phyloP scores from a whole-genome alignment of 1,284 basidiomycete genomes.

The Trichosporon ovoides region DNA sequence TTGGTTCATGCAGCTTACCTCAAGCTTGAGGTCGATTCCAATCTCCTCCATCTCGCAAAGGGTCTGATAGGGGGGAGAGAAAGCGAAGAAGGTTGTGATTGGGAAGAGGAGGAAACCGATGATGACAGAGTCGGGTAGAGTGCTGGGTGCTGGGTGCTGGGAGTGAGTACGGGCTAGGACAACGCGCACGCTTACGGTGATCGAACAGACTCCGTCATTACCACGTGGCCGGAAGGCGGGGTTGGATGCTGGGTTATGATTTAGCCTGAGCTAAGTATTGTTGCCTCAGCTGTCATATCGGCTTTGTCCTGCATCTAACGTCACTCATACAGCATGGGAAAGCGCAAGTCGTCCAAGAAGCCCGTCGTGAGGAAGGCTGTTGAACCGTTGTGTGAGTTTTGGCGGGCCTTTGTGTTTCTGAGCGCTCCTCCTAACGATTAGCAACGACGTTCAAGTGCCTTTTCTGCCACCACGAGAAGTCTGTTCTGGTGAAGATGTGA shows the following conservation, averaged over 20 bases:
- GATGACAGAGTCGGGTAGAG: not conserved
- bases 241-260: not conserved
- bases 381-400: conserved; percentile 34
- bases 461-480: conserved; percentile 47
- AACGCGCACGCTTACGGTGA: conserved; percentile 27
- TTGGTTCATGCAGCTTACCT: conserved; percentile 55
- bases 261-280: not conserved
- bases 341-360: conserved; percentile 47
- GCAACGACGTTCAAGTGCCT: conserved; percentile 48
- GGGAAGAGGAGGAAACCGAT: conserved; percentile 7
- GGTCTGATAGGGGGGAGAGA: not conserved
- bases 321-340: conserved; percentile 36
- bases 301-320: not conserved
- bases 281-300: too few species aligned
- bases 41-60: conserved; percentile 50
- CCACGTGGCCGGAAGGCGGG: not conserved
- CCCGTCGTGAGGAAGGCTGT: conserved; percentile 34
- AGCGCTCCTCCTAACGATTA: conserved; percentile 15
- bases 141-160: not conserved
- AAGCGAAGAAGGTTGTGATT: conserved; percentile 1
- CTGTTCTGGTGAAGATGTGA: conserved; percentile 40
- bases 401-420: too few species aligned
- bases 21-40: conserved; percentile 73
- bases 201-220: conserved; percentile 20
- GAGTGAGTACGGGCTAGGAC: too few species aligned